Evolutionary conservation across 108 stramenopile species (phyloP).

Genomic region (Skeletonema costatum): DNA sequence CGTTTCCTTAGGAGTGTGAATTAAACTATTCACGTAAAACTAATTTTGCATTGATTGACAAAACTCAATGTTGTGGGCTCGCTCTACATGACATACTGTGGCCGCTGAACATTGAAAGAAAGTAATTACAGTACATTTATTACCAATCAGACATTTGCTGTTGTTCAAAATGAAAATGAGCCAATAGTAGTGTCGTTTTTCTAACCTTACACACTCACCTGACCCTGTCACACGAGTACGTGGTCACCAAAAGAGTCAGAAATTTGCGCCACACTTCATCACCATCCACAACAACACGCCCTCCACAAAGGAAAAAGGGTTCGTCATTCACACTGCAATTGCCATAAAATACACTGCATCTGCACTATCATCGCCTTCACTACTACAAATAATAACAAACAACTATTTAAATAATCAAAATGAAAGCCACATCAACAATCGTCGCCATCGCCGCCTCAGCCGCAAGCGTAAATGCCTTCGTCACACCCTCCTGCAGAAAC

Average conservation of each 20-base stretch:
- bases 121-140: no score
- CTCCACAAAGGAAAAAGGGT: background rate
- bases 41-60: no score
- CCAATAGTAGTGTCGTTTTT: no score
- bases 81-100: no score
- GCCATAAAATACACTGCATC: no score
- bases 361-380: no score
- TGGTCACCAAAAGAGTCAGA: background rate
- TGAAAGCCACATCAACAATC: constrained; percentile 5
- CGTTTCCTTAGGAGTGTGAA: background rate
- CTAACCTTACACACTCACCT: no score
- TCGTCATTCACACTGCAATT: background rate
- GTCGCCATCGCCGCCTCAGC: constrained; percentile 4
- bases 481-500: background rate
- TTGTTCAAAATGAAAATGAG: no score
- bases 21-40: background rate
- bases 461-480: background rate
- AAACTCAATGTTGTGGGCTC: no score
- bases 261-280: background rate
- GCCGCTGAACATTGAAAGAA: no score
- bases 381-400: no score
- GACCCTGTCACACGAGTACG: background rate
- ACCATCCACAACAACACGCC: background rate
- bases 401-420: background rate
- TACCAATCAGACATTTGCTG: no score